Evolutionary conservation across 73 alveolate species (phyloP).

Genomic region (Symbiodinium natans): DNA sequence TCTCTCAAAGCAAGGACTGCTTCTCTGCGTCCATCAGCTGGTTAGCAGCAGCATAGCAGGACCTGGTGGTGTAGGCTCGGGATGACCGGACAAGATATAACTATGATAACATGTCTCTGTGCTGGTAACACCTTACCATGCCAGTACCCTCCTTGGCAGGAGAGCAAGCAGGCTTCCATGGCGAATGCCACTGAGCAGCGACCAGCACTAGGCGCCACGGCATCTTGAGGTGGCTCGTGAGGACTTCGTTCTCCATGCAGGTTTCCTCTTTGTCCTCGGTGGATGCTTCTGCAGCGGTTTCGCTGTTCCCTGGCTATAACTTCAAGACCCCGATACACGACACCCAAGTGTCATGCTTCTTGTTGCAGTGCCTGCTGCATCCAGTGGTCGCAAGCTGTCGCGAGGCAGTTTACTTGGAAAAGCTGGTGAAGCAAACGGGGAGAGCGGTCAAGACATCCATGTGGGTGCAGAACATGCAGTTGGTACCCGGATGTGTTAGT

Average conservation of each 20-base stretch:
- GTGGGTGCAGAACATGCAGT: slow-evolving; percentile 90
- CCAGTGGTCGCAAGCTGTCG: too few relatives aligned
- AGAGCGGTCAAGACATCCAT: slow-evolving; percentile 44
- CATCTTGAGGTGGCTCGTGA: neutral
- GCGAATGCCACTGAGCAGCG: slow-evolving; percentile 71
- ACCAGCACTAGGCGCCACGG: slow-evolving; percentile 41
- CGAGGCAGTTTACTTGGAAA: slow-evolving; percentile 83
- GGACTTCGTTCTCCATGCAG: neutral
- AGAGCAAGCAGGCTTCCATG: slow-evolving; percentile 81
- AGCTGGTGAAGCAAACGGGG: slow-evolving; percentile 65
- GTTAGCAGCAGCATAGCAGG: too few relatives aligned
- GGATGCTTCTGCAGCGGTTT: slow-evolving; percentile 87
- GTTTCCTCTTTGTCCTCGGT: slow-evolving; percentile 68
- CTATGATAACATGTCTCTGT: neutral
- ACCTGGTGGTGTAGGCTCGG: neutral
- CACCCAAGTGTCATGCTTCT: too few relatives aligned
- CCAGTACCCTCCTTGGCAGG: neutral
- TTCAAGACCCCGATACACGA: too few relatives aligned
- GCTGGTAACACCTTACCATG: neutral
- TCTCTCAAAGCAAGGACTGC: slow-evolving; percentile 70
- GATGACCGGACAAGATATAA: neutral
- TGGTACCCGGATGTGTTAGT: neutral
- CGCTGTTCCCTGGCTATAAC: slow-evolving; percentile 1
- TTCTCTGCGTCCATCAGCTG: too few relatives aligned
- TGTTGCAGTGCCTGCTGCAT: too few relatives aligned